Evolutionary conservation across 2,329 filamentous ascomycete genomes (phyloP).

Genomic region (Lachnellula willkommii): DNA sequence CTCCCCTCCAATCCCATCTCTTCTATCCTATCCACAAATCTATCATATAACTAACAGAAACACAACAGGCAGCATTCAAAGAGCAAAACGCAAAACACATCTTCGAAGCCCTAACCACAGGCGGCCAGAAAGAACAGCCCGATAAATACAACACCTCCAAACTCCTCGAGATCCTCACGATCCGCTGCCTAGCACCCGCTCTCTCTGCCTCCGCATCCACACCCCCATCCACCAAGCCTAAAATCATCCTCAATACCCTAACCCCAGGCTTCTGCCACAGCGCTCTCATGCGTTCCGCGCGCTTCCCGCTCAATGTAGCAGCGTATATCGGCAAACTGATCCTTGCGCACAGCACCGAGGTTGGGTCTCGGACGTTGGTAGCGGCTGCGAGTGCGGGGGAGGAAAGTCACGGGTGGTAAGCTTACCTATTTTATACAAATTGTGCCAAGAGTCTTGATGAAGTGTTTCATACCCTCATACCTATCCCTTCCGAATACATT

Average conservation of each 20-base stretch:
- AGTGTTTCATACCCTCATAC: too few relatives aligned
- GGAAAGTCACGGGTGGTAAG: conserved; percentile 28
- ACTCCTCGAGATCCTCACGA: conserved; percentile 30
- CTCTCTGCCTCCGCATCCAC: conserved; percentile 11
- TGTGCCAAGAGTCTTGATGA: too few relatives aligned
- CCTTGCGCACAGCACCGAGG: conserved; percentile 30
- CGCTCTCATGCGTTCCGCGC: conserved; percentile 29
- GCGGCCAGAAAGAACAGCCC: conserved; percentile 15
- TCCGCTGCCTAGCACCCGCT: conserved; percentile 29
- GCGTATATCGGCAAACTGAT: conserved; percentile 22
- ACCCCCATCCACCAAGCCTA: conserved; percentile 11
- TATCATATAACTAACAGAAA: not conserved
- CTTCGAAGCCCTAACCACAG: conserved; percentile 18
- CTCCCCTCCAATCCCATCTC: not conserved
- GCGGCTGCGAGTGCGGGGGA: conserved; percentile 27
- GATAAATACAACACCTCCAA: conserved; percentile 34
- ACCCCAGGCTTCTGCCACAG: conserved; percentile 34
- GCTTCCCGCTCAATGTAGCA: conserved; percentile 22
- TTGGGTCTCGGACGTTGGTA: conserved; percentile 33
- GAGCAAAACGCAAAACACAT: conserved; percentile 19
- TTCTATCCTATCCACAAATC: not conserved
- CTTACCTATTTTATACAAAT: too few relatives aligned
- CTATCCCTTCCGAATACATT: too few relatives aligned
- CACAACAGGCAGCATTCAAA: conserved; percentile 23
- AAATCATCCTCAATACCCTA: conserved; percentile 32